Conservation (phyloP, 1,284 basidiomycete genomes). For the Tylopilus sp. region DNA sequence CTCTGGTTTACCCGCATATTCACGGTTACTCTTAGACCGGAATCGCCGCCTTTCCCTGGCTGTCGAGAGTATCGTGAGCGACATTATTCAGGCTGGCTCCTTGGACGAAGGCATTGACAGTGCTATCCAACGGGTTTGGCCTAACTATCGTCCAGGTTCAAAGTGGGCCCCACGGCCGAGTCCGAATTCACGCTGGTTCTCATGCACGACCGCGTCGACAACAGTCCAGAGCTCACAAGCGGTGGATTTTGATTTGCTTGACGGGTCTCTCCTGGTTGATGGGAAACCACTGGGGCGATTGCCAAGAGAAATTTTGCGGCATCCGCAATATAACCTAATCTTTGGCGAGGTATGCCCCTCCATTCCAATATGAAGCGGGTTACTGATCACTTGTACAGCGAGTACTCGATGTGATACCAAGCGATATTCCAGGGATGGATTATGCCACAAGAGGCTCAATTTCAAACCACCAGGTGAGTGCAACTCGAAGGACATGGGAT, state of each 20-base stretch:
- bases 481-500: no score
- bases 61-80: background rate
- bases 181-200: slow-evolving; percentile 40
- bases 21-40: slow-evolving; percentile 23
- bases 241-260: slow-evolving; percentile 39
- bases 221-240: slow-evolving; percentile 10
- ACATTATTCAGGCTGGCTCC: slow-evolving; percentile 7
- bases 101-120: slow-evolving; percentile 30
- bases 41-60: slow-evolving; percentile 32
- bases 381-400: slow-evolving; percentile 22
- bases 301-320: slow-evolving; percentile 31
- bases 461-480: slow-evolving; percentile 21
- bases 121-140: slow-evolving; percentile 36
- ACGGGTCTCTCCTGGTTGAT: slow-evolving; percentile 40
- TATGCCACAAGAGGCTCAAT: slow-evolving; percentile 31
- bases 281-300: slow-evolving; percentile 40
- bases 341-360: slow-evolving; percentile 29
- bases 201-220: slow-evolving; percentile 18
- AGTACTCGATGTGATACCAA: slow-evolving; percentile 36
- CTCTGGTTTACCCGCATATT: slow-evolving; percentile 3
- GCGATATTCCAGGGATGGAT: slow-evolving; percentile 35
- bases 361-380: background rate
- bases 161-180: slow-evolving; percentile 30
- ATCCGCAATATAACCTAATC: slow-evolving; percentile 23
- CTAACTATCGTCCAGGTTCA: slow-evolving; percentile 28